phyloP scores from a whole-genome alignment of 495 filamentous ascomycete genomes.

The Lasiosphaeria ovina region DNA sequence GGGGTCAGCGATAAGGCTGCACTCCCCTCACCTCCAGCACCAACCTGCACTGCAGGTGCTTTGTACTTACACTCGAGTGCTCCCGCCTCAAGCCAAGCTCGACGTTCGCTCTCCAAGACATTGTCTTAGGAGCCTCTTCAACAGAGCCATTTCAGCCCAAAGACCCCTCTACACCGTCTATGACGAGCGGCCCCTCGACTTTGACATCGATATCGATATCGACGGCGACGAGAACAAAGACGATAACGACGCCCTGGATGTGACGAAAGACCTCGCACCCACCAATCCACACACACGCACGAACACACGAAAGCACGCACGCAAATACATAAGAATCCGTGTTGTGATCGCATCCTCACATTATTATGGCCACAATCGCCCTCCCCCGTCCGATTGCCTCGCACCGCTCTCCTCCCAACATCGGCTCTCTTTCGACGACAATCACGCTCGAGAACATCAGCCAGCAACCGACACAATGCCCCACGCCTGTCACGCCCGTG shows the following conservation, averaged over 20 bases:
- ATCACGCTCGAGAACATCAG: conserved; percentile 50
- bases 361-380: conserved; percentile 52
- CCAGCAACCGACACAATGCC: conserved; percentile 33
- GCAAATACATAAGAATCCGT: too few relatives aligned
- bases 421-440: conserved; percentile 47
- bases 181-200: neutral
- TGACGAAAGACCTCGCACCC: too few relatives aligned
- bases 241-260: neutral
- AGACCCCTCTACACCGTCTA: neutral
- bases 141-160: neutral
- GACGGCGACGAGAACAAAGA: conserved; percentile 5
- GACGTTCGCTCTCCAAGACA: neutral
- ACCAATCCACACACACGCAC: too few relatives aligned
- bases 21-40: conserved; percentile 22
- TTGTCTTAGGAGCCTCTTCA: neutral
- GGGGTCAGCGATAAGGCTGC: conserved; percentile 45
- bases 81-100: neutral
- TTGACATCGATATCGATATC: conserved; percentile 20
- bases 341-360: neutral
- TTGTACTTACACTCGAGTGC: neutral
- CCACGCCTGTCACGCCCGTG: conserved; percentile 51
- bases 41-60: neutral
- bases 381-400: conserved; percentile 50
- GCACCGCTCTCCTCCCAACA: conserved; percentile 46
- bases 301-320: neutral